Evolutionary conservation across 2,329 filamentous ascomycete genomes (phyloP).

Genomic region (Fusarium sp.): DNA sequence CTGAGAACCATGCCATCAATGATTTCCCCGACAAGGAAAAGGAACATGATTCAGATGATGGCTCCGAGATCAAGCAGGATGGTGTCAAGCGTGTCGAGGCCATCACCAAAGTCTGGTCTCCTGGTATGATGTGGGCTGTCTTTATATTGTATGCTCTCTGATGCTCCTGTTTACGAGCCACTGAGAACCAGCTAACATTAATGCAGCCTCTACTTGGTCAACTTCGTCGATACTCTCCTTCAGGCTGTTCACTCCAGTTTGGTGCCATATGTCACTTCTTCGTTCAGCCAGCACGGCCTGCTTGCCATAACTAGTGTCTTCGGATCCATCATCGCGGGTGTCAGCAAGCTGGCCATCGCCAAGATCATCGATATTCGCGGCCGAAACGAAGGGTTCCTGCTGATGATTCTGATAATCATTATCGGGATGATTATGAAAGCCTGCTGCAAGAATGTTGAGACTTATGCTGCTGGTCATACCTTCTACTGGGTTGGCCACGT

Average conservation of each 20-base stretch:
- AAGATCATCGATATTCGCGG: constrained; percentile 62
- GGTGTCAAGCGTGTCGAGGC: constrained; percentile 54
- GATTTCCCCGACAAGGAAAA: constrained; percentile 23
- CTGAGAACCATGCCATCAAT: constrained; percentile 5
- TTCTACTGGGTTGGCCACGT: constrained; percentile 71
- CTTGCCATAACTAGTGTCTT: constrained; percentile 72
- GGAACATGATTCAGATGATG: constrained; percentile 31
- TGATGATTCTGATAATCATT: constrained; percentile 56
- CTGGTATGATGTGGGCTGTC: constrained; percentile 50
- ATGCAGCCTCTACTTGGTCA: constrained; percentile 53
- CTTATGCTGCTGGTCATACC: constrained; percentile 70
- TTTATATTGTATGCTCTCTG: constrained; percentile 50
- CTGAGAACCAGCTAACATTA: background rate
- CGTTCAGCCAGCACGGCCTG: constrained; percentile 72
- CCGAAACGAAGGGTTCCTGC: constrained; percentile 57
- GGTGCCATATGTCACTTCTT: constrained; percentile 72
- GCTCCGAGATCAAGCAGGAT: constrained; percentile 48
- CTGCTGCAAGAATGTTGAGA: constrained; percentile 64
- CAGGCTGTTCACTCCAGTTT: constrained; percentile 58
- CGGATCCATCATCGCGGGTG: constrained; percentile 56
- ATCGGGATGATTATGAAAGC: constrained; percentile 73
- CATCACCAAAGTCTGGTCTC: constrained; percentile 53
- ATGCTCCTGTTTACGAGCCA: too few species aligned
- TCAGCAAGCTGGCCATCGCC: constrained; percentile 54
- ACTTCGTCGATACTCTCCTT: constrained; percentile 52